These are phyloP conservation scores for Boletus speciosus DNA, from an alignment of 768 basidiomycete species.

Conservation along the genomic window DNA sequence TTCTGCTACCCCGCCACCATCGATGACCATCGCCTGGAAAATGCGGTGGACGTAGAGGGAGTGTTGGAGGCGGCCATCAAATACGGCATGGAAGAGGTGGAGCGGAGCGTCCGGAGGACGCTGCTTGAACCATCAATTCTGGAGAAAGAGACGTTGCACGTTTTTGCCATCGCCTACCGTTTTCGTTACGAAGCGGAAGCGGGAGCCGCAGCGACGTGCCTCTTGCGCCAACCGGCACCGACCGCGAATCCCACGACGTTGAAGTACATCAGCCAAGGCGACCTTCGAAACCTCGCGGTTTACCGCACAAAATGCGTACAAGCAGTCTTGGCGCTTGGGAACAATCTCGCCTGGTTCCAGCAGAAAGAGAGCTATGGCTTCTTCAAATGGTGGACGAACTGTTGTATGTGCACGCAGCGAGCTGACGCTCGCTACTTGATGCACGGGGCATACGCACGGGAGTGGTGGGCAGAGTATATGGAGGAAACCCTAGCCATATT, in stretches of 20 bases:
- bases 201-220: conserved; percentile 24
- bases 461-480: conserved; percentile 33
- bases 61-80: conserved; percentile 31
- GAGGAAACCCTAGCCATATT: conserved; percentile 21
- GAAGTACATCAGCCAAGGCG: conserved; percentile 3
- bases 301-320: conserved; percentile 23
- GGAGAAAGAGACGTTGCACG: conserved; percentile 24
- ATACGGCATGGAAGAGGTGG: conserved; percentile 29
- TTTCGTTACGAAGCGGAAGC: conserved; percentile 31
- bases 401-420: conserved; percentile 23
- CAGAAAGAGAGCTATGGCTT: conserved; percentile 20
- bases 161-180: conserved; percentile 36
- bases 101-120: conserved; percentile 19
- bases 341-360: conserved; percentile 23
- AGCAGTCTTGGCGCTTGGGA: conserved; percentile 18
- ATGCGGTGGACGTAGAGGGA: conserved; percentile 16
- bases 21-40: conserved; percentile 18
- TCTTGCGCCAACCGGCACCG: conserved; percentile 21
- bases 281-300: conserved; percentile 13
- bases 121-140: conserved; percentile 29
- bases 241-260: background rate
- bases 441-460: conserved; percentile 26
- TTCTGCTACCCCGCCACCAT: conserved; percentile 36
- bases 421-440: conserved; percentile 24
- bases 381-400: conserved; percentile 29